These are phyloP conservation scores for Elaeis guineensis DNA, from an alignment of 176 grass and related monocot species.

Conservation along the genomic window DNA sequence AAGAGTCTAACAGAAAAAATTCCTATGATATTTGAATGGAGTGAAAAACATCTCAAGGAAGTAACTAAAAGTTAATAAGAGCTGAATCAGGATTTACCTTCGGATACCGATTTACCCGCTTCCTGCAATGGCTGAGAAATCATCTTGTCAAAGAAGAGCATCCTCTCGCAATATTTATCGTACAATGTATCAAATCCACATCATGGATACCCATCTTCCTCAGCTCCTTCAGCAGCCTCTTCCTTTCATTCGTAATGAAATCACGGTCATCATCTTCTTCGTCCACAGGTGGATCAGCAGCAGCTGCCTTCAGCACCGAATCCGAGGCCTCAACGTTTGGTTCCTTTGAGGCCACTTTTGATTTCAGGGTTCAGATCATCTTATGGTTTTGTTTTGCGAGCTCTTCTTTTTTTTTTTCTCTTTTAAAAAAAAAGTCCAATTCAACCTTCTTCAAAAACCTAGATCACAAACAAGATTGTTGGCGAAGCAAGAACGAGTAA, in stretches of 20 bases:
- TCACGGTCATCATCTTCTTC: constrained; percentile 48
- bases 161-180: constrained; percentile 62
- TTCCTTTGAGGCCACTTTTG: constrained; percentile 5
- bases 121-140: constrained; percentile 51
- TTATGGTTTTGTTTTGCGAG: constrained; percentile 19
- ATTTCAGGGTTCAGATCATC: constrained; percentile 15
- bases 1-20: too few relatives aligned
- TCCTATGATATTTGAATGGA: too few relatives aligned
- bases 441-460: not conserved
- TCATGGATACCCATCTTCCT: constrained; percentile 44
- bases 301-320: constrained; percentile 9
- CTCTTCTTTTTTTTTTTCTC: constrained; percentile 39
- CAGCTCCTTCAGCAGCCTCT: constrained; percentile 81
- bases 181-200: constrained; percentile 67
- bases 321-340: constrained; percentile 17
- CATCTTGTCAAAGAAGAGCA: constrained; percentile 73
- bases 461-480: not conserved
- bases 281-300: not conserved
- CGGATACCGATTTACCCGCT: constrained; percentile 25
- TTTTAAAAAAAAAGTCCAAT: constrained; percentile 95
- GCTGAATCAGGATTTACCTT: too few relatives aligned
- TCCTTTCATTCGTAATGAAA: constrained; percentile 78
- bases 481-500: not conserved
- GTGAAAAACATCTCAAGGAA: too few relatives aligned
- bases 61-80: too few relatives aligned